Percentiles rank a stretch among this genome's conserved stretches.
phyloP scores from a whole-genome alignment of 352 stramenopile species.

The Pythium rhizo-oryzae region DNA sequence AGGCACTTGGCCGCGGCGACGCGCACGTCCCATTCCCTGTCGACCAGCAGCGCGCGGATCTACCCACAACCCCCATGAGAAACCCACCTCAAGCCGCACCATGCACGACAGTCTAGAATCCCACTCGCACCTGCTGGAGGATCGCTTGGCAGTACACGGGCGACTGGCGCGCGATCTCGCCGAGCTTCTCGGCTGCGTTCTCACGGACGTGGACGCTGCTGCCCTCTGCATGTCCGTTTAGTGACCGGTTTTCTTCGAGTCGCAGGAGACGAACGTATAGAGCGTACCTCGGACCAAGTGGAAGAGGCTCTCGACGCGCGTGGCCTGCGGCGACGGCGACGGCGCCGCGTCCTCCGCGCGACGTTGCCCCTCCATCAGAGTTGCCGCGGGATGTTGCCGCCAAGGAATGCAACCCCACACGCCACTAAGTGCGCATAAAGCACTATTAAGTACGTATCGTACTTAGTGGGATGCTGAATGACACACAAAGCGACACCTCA shows the following conservation, averaged over 20 bases:
- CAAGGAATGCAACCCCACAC: background rate
- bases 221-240: conserved; percentile 42
- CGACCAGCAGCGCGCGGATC: conserved; percentile 51
- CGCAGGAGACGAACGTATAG: background rate
- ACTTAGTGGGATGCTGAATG: background rate
- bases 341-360: background rate
- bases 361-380: conserved; percentile 3
- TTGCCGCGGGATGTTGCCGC: background rate
- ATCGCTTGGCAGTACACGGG: conserved; percentile 55
- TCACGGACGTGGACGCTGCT: conserved; percentile 66
- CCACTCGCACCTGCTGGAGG: conserved; percentile 38
- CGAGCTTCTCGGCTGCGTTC: conserved; percentile 75
- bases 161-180: conserved; percentile 53
- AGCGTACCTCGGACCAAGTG: conserved; percentile 63
- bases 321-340: conserved; percentile 42
- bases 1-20: conserved; percentile 72
- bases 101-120: background rate
- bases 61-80: conserved; percentile 17
- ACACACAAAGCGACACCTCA: too few species aligned
- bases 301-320: conserved; percentile 78
- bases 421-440: conserved; percentile 18
- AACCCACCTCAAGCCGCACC: too few species aligned
- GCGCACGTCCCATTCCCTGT: conserved; percentile 71
- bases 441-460: conserved; percentile 5
- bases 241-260: too few species aligned